Evolutionary conservation across 345 rosid genomes (phyloP), one percentile per base, ranked within the genome.

Genomic region (Mallotus nudiflorus): DNA sequence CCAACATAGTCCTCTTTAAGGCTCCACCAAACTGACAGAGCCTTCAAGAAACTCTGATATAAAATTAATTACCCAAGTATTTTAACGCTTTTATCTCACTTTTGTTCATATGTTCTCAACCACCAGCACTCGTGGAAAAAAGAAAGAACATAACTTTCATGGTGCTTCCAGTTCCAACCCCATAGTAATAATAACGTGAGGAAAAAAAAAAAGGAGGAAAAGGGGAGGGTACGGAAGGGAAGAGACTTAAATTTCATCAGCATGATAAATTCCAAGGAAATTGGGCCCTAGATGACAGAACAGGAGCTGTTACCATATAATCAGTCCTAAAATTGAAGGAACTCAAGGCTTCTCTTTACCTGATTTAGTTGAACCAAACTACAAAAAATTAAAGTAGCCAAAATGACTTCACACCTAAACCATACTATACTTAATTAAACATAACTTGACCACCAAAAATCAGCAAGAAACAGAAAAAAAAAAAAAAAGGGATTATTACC

Each of bases 401-500:
- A 60, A 52, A 6, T 24, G 25, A 9, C 31, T 16, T 20, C 33
- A 37, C 39, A 52, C 19, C 50, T 9, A 18, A 51, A 62, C 22
- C 52, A 35, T 16, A 70, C 25, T 13, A 45, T 19, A 37, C 61
- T 51, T 42, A 42, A 51, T 39, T 25, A 62, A 62, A 44, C 29
- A 53, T 31, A 58, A 49, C 9, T 7, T 44, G 46, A 40, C 37
- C 9, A 40, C 37, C 9, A 51, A 73, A 37, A 25, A 58, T 66
- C 48, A 58, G 9, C 20, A 55, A 7, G 19, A 35, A 62, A n/a
- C n/a, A n/a, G n/a, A n/a, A 49, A 6, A 27, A 14, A 9, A 12
- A 70, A 45, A 18, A 56, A 16, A 25, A 3, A 2, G 24, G 50
- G 25, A 22, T 46, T 35, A 65, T 65, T 70, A 69, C 74, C 79